Conservation (phyloP, 768 basidiomycete genomes). For the Collybia nuda region DNA sequence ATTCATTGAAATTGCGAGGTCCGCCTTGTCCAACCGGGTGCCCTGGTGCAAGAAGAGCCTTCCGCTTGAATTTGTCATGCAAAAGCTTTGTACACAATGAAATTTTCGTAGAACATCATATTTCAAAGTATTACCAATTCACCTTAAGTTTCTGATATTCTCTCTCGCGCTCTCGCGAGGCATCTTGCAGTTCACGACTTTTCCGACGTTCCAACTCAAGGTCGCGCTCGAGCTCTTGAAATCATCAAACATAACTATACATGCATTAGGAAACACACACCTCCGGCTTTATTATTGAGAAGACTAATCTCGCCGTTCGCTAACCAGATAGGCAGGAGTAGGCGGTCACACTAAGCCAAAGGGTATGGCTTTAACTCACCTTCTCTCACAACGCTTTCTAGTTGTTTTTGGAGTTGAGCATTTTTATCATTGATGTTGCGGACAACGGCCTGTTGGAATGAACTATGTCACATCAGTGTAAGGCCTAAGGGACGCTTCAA, state of each 20-base stretch:
- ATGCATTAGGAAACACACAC: slow-evolving; percentile 30
- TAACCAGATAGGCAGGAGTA: slow-evolving; percentile 20
- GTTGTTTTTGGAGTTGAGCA: slow-evolving; percentile 78
- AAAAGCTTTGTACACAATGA: slow-evolving; percentile 46
- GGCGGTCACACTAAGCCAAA: not conserved
- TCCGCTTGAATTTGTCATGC: slow-evolving; percentile 83
- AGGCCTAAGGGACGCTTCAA: not conserved
- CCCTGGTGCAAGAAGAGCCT: slow-evolving; percentile 58
- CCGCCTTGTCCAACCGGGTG: slow-evolving; percentile 18
- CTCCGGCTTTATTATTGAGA: slow-evolving; percentile 65
- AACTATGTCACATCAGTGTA: slow-evolving; percentile 34
- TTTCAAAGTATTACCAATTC: not conserved
- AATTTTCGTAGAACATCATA: not conserved
- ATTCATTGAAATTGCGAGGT: slow-evolving; percentile 12
- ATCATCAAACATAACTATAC: not conserved
- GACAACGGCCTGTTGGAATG: slow-evolving; percentile 83
- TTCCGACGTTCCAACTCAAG: slow-evolving; percentile 78
- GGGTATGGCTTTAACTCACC: slow-evolving; percentile 42
- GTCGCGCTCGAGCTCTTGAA: slow-evolving; percentile 73
- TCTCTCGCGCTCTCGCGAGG: slow-evolving; percentile 74
- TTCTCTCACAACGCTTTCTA: slow-evolving; percentile 85
- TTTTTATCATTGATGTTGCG: slow-evolving; percentile 83
- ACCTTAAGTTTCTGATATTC: slow-evolving; percentile 90
- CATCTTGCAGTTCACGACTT: slow-evolving; percentile 71
- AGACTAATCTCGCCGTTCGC: slow-evolving; percentile 78